Base-by-base conservation (phyloP, 352 stramenopile species). In the Poterioochromonas sp. region DNA sequence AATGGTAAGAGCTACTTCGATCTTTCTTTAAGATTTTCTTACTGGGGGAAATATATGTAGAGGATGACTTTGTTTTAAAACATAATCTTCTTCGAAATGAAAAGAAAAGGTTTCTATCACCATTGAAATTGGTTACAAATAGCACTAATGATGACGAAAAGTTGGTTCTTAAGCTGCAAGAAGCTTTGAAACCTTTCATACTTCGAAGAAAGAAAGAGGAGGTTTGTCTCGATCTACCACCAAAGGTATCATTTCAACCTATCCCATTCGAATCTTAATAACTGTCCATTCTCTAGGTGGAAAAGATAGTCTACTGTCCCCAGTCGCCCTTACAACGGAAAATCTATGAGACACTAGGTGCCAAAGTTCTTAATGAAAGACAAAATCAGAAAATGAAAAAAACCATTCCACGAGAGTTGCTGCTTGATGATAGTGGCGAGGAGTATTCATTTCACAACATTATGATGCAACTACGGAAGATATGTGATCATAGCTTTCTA, bases 401-500 rank as follows among this genome's bases (percentile, higher is more conserved):
- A 58, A 58, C 47, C 15, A 58, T 58, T 15, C 47, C 47, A 26
- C 47, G 47, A 26, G 15, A 58, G 15, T 26, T 58, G 47, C 26
- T 58, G 47, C 47, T 58, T 58, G 15, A 58, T 26, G 47, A 58
- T 26, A 58, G 47, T 58, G 47, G 15, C 47, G 15, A 58, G 15
- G 47, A 58, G 47, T 58, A 26, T 58, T 26, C 47, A 58, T 26
- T 58, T 15, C 5, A 39, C 5, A 94, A 95, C 71, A 90, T 94
- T 39, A 77, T 94, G 60, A 94, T 95, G 90, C 89, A 94, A 80
- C 79, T 94, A 39, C 89, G 90, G 22, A 95, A 95, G 80, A 87
- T 94, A 49, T 93, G 88, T 83, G 94, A 95, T 77, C 91, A 96
- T 73, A 90, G 90, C 63, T 94, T 94, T 76, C 80, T 96, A 51